Evolutionary conservation across 495 filamentous ascomycete species (phyloP).

Genomic region (Aeminium ludgeri): DNA sequence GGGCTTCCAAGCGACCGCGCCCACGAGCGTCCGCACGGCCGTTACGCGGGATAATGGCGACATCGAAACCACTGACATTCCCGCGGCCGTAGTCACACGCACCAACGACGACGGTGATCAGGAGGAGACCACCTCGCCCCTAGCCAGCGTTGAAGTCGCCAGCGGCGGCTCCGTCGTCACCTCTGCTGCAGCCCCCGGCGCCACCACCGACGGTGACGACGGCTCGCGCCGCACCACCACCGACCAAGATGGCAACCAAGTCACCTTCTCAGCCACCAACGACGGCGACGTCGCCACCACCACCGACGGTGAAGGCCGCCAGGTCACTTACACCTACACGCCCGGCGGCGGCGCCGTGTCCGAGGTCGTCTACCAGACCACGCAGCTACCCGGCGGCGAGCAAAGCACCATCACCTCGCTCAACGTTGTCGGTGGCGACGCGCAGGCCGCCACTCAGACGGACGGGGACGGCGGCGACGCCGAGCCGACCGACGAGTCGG

Average conservation of each 20-base stretch:
- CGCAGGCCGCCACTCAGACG: background rate
- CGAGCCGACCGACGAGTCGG: no score
- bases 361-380: slow-evolving; percentile 21
- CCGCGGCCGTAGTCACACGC: slow-evolving; percentile 16
- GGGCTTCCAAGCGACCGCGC: slow-evolving; percentile 12
- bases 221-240: slow-evolving; percentile 15
- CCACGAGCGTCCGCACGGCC: slow-evolving; percentile 16
- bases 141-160: slow-evolving; percentile 7
- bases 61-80: slow-evolving; percentile 17
- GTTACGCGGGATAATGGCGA: slow-evolving; percentile 20
- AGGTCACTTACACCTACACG: slow-evolving; percentile 25
- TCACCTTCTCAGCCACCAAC: slow-evolving; percentile 13
- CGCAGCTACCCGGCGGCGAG: slow-evolving; percentile 19
- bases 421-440: slow-evolving; percentile 7
- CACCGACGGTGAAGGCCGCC: slow-evolving; percentile 21
- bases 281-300: slow-evolving; percentile 21
- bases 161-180: slow-evolving; percentile 10
- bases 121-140: slow-evolving; percentile 14
- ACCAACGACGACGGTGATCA: slow-evolving; percentile 14
- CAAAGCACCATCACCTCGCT: slow-evolving; percentile 22
- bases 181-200: slow-evolving; percentile 1
- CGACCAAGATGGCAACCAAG: slow-evolving; percentile 11
- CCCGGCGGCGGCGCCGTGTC: slow-evolving; percentile 20
- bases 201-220: background rate
- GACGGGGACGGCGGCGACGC: background rate